Evolutionary conservation across 2,329 filamentous ascomycete genomes (phyloP), one percentile per base, ranked within the genome.

Genomic region (Pseudogymnoascus verrucosus): DNA sequence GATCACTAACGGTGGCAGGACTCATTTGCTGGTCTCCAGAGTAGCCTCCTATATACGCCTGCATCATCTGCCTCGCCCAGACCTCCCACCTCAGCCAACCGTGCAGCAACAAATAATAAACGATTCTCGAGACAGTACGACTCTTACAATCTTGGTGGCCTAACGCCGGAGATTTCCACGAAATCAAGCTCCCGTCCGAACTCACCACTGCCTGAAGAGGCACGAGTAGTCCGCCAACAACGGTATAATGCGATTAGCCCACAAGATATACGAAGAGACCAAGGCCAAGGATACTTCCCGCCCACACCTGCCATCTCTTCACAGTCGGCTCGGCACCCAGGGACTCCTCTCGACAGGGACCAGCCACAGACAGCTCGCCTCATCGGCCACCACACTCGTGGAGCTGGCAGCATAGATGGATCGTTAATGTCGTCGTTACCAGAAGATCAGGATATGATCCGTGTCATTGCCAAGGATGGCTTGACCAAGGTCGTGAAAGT

Each of bases 401-500:
- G 90, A 69, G 89, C 89, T 71, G 90, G 89, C 62, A 96, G 91
- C 75, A 82, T 93, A 72, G 93, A 97, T 75, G 89, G 88, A 66
- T 88, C 91, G 69, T 87, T 93, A 67, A 95, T 93, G 83, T 90
- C 91, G 68, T 89, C 89, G 65, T 79, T 97, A 71, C 93, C 93
- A 64, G 84, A 88, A 68, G 90, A 92, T 75, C 91, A 96, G 74
- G 89, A 93, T 65, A 86, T 96, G 65, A 96, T 98, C 67, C 86
- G 93, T 67, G 91, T 97, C 69, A 96, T 98, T 72, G 96, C 90
- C 68, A 95, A 92, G 60, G 91, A 88, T 66, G 95, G 93, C 61
- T 87, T 92, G 66, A 96, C 92, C 59, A 96, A 96, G 72, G 93
- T 97, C 23, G 87, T 99, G 72, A 95, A 95, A 75, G 92, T 98